These are phyloP conservation scores for Kitagawia praeruptora DNA, from an alignment of 129 eudicot species.

Conservation along the genomic window DNA sequence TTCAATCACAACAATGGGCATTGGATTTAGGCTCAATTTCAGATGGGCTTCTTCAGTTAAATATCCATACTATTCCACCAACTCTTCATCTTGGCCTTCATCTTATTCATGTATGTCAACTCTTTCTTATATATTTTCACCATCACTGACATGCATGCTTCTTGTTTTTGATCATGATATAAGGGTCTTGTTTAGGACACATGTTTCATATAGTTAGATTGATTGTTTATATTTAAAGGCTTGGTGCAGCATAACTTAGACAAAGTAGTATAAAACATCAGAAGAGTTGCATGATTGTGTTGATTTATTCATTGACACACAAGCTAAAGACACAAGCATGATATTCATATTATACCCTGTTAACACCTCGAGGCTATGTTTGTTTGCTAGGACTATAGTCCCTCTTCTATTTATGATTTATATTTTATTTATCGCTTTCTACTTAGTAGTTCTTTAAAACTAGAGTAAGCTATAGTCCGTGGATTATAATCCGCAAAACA, in stretches of 20 bases:
- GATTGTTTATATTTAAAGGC: too few relatives aligned
- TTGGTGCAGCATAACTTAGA: not conserved
- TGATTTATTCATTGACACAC: too few relatives aligned
- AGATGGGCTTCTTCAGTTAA: constrained; percentile 53
- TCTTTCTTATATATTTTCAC: not conserved
- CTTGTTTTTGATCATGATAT: not conserved
- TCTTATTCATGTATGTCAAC: constrained; percentile 55
- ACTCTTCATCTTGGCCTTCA: constrained; percentile 36
- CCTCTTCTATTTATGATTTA: not conserved
- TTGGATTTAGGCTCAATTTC: constrained; percentile 55
- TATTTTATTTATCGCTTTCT: too few relatives aligned
- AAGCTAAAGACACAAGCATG: not conserved
- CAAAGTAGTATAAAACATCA: not conserved
- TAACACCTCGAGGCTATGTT: too few relatives aligned
- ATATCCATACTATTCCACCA: constrained; percentile 47
- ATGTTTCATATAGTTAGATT: not conserved
- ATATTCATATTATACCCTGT: not conserved
- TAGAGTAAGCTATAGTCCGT: not conserved
- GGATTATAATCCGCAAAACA: not conserved
- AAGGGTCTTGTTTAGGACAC: not conserved
- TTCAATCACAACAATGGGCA: constrained; percentile 14
- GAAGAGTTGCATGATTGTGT: too few relatives aligned
- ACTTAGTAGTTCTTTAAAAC: too few relatives aligned
- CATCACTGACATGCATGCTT: not conserved
- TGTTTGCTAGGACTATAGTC: not conserved